phyloP scores from a whole-genome alignment of 73 alveolate species.

The Chromera velia region DNA sequence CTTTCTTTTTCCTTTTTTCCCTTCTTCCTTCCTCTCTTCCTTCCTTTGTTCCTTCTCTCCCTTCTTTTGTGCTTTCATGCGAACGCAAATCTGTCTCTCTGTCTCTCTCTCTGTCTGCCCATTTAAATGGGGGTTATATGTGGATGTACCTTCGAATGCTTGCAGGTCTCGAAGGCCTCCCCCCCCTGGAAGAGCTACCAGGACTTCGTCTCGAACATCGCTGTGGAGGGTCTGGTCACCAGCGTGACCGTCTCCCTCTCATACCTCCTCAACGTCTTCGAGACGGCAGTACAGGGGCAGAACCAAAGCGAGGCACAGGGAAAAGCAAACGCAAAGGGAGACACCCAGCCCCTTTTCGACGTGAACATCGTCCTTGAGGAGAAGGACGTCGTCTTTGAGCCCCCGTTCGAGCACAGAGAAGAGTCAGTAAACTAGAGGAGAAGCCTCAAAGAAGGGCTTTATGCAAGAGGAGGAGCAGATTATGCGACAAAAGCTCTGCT shows the following conservation, averaged over 20 bases:
- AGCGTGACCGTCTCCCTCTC: conserved; percentile 60
- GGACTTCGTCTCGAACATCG: conserved; percentile 57
- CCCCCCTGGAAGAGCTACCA: conserved; percentile 55
- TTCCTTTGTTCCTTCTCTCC: no score
- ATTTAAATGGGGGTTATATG: no score
- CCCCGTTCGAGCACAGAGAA: conserved; percentile 59
- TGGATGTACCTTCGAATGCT: no score
- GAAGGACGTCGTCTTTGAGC: conserved; percentile 60
- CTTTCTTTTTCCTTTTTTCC: no score
- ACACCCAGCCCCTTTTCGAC: conserved; percentile 67
- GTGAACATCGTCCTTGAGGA: conserved; percentile 60
- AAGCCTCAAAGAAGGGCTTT: no score
- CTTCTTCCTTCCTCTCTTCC: no score
- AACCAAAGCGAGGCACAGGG: neutral
- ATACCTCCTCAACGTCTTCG: conserved; percentile 58
- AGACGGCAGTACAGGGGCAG: conserved; percentile 16
- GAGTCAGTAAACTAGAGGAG: no score
- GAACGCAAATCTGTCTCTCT: no score
- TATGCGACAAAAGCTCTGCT: no score
- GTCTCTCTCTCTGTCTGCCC: no score
- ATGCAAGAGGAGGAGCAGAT: no score
- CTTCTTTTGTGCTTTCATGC: no score
- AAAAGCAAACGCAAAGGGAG: conserved; percentile 24
- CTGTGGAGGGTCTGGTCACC: conserved; percentile 66
- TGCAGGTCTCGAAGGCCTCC: conserved; percentile 64